Conservation (phyloP, 2,329 filamentous ascomycete species). For the Incumbomyces delicatus region DNA sequence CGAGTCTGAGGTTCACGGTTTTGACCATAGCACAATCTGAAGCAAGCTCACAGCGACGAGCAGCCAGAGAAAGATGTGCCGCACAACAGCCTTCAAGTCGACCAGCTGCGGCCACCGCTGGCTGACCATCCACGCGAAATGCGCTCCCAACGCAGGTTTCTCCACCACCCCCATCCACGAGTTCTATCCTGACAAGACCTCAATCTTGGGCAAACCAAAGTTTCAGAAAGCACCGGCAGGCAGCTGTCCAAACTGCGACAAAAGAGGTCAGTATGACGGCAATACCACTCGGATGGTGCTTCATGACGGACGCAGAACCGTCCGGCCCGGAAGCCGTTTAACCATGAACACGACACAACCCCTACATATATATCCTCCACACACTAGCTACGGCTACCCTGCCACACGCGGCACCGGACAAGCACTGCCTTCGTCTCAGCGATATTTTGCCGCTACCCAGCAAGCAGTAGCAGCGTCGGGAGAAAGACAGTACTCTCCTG, state of each 20-base stretch:
- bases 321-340: no score
- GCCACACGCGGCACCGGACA: background rate
- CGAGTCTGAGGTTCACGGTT: no score
- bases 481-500: background rate
- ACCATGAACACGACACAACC: no score
- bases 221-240: constrained; percentile 17
- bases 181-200: constrained; percentile 21
- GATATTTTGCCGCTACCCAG: background rate
- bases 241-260: constrained; percentile 25
- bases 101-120: constrained; percentile 39
- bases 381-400: no score
- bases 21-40: no score
- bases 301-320: no score
- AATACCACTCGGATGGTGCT: constrained; percentile 23
- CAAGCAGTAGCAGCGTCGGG: background rate
- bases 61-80: background rate
- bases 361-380: no score
- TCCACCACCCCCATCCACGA: constrained; percentile 10
- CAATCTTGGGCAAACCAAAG: constrained; percentile 9
- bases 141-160: constrained; percentile 26
- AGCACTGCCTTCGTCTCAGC: background rate
- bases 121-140: constrained; percentile 38
- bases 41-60: no score
- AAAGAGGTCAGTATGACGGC: constrained; percentile 25
- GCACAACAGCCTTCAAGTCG: constrained; percentile 31